phyloP scores from a whole-genome alignment of 73 alveolate genomes.

The Paramecium primaurelia region DNA sequence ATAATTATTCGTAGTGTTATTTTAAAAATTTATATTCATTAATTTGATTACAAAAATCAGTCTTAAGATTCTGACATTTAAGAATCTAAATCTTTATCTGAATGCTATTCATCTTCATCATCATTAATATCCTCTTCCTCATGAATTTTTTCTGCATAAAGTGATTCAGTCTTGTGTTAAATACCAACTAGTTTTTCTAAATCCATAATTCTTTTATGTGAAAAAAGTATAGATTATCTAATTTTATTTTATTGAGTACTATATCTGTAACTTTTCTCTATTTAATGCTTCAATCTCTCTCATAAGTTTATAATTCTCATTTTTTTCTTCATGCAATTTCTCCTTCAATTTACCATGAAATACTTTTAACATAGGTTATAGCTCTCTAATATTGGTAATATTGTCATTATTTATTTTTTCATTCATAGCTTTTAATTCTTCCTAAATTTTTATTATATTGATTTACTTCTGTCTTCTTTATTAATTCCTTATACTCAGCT shows the following conservation, averaged over 20 bases:
- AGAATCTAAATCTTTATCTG: neutral
- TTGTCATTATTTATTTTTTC: slow-evolving; percentile 8
- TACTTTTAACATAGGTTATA: slow-evolving; percentile 15
- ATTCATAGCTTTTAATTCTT: neutral
- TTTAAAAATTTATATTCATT: neutral
- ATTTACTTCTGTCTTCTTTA: slow-evolving; percentile 23
- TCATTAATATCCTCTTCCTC: slow-evolving; percentile 22
- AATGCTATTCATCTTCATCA: neutral
- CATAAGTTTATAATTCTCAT: slow-evolving; percentile 29
- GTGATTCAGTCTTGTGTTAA: neutral
- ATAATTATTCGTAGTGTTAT: neutral
- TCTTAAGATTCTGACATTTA: slow-evolving; percentile 28
- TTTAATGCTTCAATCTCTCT: slow-evolving; percentile 32
- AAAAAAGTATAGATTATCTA: slow-evolving; percentile 21
- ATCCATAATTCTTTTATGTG: slow-evolving; percentile 44
- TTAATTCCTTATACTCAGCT: slow-evolving; percentile 24
- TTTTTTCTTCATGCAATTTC: slow-evolving; percentile 28
- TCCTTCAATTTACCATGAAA: slow-evolving; percentile 26
- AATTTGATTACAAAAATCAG: neutral
- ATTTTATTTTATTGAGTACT: neutral
- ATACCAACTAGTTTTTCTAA: slow-evolving; percentile 41
- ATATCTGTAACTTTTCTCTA: slow-evolving; percentile 15
- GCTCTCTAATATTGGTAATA: slow-evolving; percentile 5
- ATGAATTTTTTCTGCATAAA: slow-evolving; percentile 10
- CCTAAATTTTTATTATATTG: neutral